Evolutionary conservation across 2,329 filamentous ascomycete species (phyloP), one percentile per base, ranked within the genome.

Genomic region (Shiraia bambusicola): DNA sequence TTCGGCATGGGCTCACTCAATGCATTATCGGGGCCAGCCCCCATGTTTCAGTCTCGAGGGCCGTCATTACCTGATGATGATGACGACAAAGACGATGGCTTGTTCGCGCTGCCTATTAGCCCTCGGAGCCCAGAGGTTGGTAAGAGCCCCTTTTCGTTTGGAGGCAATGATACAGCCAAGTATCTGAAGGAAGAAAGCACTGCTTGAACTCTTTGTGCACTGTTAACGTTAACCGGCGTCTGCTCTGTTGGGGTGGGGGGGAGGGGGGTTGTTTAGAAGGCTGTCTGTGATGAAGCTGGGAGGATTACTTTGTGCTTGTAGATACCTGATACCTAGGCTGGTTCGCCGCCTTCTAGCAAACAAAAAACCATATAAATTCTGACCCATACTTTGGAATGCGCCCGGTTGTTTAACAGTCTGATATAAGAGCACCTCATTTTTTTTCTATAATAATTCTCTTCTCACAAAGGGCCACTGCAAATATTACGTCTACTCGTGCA

Each of bases 51-150:
- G 49, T 54, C 56, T 8, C 56, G 65, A 30, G 59, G 52, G 3
- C 64, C 13, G 50, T 61, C 35, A 60, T 51, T 50, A 66, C 69
- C 45, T 52, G 44, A 34, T 67, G 56, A 58, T 3, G 66, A 70
- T 8, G 70, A 75, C 5, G 81, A 84, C 28, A 79, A 78, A 1
- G 86, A 89, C 52, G 89, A 95, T 44, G 91, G 87, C 28, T 75
- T 95, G 2, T 96, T 96, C 62, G 90, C 89, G 0, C 78, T 95
- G 37, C 89, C 88, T 1, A 82, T 95, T 71, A 92, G 87, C 59
- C 90, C 90, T 1, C 77, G 90, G 36, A 91, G 87, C 58, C 90
- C 90, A 0, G 89, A 94, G 54, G 89, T 93, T 76, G 82, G 83
- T 38, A 87, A 83, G 56, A 91, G 87, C 61, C 90, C 89, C 0